These are phyloP conservation scores for Pluteus cervinus DNA, from an alignment of 768 basidiomycete genomes.

Conservation along the genomic window DNA sequence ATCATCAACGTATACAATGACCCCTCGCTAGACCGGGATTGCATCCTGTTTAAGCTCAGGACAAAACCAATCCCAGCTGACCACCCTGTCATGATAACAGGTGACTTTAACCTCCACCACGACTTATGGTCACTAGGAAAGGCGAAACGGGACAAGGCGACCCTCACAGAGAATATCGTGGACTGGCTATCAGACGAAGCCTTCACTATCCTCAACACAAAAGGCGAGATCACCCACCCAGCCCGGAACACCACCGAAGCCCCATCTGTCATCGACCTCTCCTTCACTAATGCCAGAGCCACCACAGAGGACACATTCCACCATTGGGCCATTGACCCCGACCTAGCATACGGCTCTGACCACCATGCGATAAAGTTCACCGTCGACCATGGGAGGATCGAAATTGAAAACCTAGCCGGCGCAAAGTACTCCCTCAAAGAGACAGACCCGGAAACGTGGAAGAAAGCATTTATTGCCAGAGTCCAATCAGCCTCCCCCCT, in stretches of 20 bases:
- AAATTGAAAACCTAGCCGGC: constrained; percentile 12
- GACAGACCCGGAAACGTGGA: constrained; percentile 12
- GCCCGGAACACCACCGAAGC: constrained; percentile 1
- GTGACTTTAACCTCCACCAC: constrained; percentile 22
- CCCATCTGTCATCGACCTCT: constrained; percentile 15
- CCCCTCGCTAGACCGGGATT: constrained; percentile 1
- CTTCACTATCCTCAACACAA: constrained; percentile 11
- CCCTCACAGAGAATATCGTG: constrained; percentile 9
- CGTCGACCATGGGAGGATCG: constrained; percentile 9
- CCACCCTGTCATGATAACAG: constrained; percentile 13
- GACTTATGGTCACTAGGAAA: constrained; percentile 9
- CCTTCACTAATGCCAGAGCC: constrained; percentile 11
- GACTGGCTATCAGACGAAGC: constrained; percentile 12
- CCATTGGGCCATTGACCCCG: constrained; percentile 14
- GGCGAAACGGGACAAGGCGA: not conserved
- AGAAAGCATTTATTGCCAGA: constrained; percentile 4
- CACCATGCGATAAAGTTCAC: constrained; percentile 13
- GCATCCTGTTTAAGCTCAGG: constrained; percentile 6
- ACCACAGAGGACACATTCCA: constrained; percentile 5
- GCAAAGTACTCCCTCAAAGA: constrained; percentile 14
- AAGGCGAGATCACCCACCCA: constrained; percentile 13
- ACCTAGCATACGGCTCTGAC: constrained; percentile 13
- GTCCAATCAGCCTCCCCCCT: not conserved
- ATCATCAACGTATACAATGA: constrained; percentile 22
- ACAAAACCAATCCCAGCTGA: constrained; percentile 5